Base-by-base conservation (phyloP, 139 green algal species). In the Coelastrella sp. region DNA sequence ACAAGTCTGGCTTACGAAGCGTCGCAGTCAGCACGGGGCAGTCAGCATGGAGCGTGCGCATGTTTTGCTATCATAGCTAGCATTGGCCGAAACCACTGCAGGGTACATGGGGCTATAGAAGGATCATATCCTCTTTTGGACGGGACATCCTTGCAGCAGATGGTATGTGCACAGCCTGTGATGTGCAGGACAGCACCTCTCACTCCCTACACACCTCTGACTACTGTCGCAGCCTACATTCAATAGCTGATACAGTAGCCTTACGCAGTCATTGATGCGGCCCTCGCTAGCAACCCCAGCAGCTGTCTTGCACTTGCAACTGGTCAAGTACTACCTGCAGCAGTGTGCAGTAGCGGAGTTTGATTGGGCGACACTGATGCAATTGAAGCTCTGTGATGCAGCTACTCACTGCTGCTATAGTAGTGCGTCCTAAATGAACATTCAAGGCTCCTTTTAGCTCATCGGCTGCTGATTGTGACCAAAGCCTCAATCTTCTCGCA, bases 121-220 rank as follows among this genome's bases (percentile, higher is more conserved):
- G 96, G 3, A 90, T 97, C 0, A 76, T 95, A 10, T n/a, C 71
- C 16, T 90, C 94, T 11, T 97, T 98, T 92, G 94, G 95, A 0
- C 32, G 5, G 0, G 56, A 86, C 13, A 79, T 96, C 0, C 88
- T 96, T 4, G 17, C 66, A 0, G 23, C 77, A 10, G 86, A 94
- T 60, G 95, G 95, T 96, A n/a, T 20, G 88, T 58, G 13, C 7
- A 20, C 64, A 78, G 57, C 74, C 8, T 71, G 61, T 13, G 11
- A 13, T 71, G 61, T 76, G 68, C 64, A 82, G 71, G 14, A 54
- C 22, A 32, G 3, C 73, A 78, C 11, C 73, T 32, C 13, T 78
- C 73, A 54, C 13, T 22, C 7, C 73, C 73, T 47, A 16, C 73
- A 10, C 0, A 10, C 16, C 73, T 11, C n/a, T 71, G 61, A 13